Conservation (phyloP, 768 basidiomycete genomes). For the Suillus clintonianus region DNA sequence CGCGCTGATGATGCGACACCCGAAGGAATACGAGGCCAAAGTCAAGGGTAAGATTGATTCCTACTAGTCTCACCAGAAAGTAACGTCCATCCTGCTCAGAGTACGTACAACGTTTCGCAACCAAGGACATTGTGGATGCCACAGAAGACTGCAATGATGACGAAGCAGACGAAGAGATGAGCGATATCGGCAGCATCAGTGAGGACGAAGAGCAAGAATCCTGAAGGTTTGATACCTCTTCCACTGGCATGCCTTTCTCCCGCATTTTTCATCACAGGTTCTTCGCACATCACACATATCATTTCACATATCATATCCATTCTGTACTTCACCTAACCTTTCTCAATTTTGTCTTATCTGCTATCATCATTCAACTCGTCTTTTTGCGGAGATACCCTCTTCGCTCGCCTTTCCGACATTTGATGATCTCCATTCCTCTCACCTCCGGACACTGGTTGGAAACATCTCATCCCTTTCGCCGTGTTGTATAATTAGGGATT, state of each 20-base stretch:
- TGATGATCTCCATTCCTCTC: slow-evolving; percentile 4
- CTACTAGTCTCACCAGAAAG: background rate
- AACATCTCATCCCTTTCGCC: slow-evolving; percentile 18
- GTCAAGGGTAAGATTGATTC: slow-evolving; percentile 70
- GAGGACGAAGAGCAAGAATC: slow-evolving; percentile 53
- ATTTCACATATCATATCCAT: slow-evolving; percentile 13
- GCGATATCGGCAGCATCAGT: slow-evolving; percentile 82
- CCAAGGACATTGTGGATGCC: slow-evolving; percentile 85
- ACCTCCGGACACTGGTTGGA: slow-evolving; percentile 20
- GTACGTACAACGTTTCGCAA: slow-evolving; percentile 95
- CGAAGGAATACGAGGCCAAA: slow-evolving; percentile 91
- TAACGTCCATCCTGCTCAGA: slow-evolving; percentile 48
- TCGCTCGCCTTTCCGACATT: slow-evolving; percentile 8
- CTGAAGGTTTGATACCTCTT: slow-evolving; percentile 18
- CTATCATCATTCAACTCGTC: slow-evolving; percentile 16
- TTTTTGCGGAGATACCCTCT: slow-evolving; percentile 28
- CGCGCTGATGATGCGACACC: slow-evolving; percentile 94
- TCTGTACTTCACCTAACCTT: slow-evolving; percentile 7
- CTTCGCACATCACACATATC: background rate
- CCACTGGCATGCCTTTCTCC: slow-evolving; percentile 4
- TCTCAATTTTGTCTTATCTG: slow-evolving; percentile 12
- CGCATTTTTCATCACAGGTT: background rate
- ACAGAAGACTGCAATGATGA: slow-evolving; percentile 60
- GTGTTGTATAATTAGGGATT: slow-evolving; percentile 34
- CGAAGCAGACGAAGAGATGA: slow-evolving; percentile 84